Base-by-base conservation (phyloP, 2,329 filamentous ascomycete genomes). In the Fusarium odoratissimum region DNA sequence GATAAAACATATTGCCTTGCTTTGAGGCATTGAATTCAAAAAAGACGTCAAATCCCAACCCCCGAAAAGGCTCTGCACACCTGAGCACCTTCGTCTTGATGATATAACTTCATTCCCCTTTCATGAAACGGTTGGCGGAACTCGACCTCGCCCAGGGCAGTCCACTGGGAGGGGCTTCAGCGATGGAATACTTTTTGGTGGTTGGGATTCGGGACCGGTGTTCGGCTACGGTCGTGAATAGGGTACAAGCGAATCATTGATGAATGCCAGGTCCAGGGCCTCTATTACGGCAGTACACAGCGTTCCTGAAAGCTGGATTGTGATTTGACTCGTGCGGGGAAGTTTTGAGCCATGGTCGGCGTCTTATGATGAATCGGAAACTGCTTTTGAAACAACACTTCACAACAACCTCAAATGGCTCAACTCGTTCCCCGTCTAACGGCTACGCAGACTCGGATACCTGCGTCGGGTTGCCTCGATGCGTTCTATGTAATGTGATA, bases 1-100 rank as follows among this genome's bases (percentile, higher is more conserved):
- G 85, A 86, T 84, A 84, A 84, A 85, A 82, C 83, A 86, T 82
- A 82, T 75, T 76, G 84, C 83, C 83, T 86, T 86, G 85, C 83
- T 83, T 84, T 84, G 85, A 86, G 83, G 85, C 83, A 86, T 83
- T 83, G 83, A 86, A 88, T 85, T 86, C 80, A 79, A 81, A 87
- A 86, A 86, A 85, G 82, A 83, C 82, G 82, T 84, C 82, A 83
- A 83, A 83, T 76, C 76, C 75, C 78, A 78, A 79, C 75, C 71
- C 75, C 74, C 71, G 74, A 69, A 71, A 74, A 68, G 67, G 74
- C 73, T 75, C 73, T 73, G 67, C 62, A 58, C 64, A 65, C 66
- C 74, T 76, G 69, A 66, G 72, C 73, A 70, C 56, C 67, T 76
- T 76, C 73, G 59, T 72, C 73, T 67, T 75, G 65, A 72, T 77